These are phyloP conservation scores for Chloropicon primus DNA, from an alignment of 139 green algal species.

Conservation along the genomic window DNA sequence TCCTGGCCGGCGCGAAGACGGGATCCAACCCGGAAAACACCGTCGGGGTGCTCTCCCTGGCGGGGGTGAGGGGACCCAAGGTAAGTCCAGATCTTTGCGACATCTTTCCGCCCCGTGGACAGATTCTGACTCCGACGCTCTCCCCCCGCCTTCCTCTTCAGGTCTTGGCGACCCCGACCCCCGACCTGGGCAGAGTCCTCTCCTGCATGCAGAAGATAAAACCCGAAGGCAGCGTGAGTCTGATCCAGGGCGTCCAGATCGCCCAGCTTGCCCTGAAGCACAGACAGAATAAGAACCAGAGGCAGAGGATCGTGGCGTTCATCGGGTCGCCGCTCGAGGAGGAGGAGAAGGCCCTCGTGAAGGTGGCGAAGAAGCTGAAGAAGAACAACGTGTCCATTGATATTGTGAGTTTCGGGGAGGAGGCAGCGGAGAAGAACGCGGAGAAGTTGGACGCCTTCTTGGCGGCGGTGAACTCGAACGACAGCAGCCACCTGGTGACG, in stretches of 20 bases:
- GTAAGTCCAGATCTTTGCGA: neutral
- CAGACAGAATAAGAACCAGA: conserved; percentile 98
- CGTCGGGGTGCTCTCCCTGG: conserved; percentile 94
- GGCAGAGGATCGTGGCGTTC: conserved; percentile 95
- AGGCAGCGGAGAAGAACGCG: conserved; percentile 40
- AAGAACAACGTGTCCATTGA: conserved; percentile 99
- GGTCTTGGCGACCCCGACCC: neutral
- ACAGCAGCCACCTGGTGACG: conserved; percentile 83
- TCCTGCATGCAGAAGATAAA: conserved; percentile 67
- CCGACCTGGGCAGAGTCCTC: conserved; percentile 91
- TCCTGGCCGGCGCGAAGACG: conserved; percentile 92
- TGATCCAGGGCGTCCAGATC: conserved; percentile 78
- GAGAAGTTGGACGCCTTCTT: conserved; percentile 90
- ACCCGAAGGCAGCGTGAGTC: conserved; percentile 69
- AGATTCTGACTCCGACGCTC: too few species aligned
- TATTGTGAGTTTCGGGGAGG: conserved; percentile 75
- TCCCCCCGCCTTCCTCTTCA: neutral
- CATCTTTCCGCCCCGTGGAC: too few species aligned
- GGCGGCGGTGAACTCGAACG: conserved; percentile 80
- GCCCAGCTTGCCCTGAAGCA: conserved; percentile 81
- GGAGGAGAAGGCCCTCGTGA: conserved; percentile 70
- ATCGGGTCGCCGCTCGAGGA: conserved; percentile 65
- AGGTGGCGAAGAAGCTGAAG: conserved; percentile 98
- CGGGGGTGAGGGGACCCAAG: conserved; percentile 50
- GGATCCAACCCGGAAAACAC: conserved; percentile 94